Evolutionary conservation across 805 yeast genomes (phyloP), one percentile per base, ranked within the genome.

Genomic region (Starmerella vaccinii): DNA sequence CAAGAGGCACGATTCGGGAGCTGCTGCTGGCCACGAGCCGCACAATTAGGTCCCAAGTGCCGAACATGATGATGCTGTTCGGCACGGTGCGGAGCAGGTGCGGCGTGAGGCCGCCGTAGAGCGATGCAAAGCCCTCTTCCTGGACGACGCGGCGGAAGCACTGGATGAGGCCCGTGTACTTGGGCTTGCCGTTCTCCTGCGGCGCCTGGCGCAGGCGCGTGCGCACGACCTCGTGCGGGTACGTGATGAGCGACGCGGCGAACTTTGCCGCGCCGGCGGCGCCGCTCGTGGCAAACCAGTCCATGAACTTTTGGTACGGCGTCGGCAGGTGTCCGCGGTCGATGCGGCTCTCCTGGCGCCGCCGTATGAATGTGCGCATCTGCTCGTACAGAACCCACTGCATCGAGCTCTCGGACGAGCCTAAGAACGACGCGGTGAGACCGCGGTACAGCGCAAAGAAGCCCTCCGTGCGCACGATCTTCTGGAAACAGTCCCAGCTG

Each of bases 341-440:
- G 48, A 59, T 63, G 56, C 68, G 66, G 47, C 70, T 70, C 51
- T 65, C 55, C 49, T 54, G 57, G 10, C 53, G 47, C 2, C 26
- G 47, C 19, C 43, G 67, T 43, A 92, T 83, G 34, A 83, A 64
- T 22, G 71, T 60, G 64, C 84, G 86, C 96, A 92, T 89, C 65
- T 87, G 95, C 68, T 92, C 98, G 63, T 92, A 92, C 38, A 92
- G 73, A 22, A 92, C 84, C 98, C 98, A 92, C 66, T 92, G 98
- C 49, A 92, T 68, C 1, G 97, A 86, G 43, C 94, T 82, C 69
- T 92, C 98, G 1, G 76, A 80, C 0, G 95, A 89, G 5, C 98
- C 98, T 55, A 92, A 70, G 65, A 92, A 92, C 1, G 96, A 86
- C 0, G 97, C 97, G 38, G 90, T 80, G 49, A 92, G 71, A n/a